Percentiles rank a stretch among this genome's conserved stretches.
Conservation (phyloP, 352 stramenopile genomes). For the Pythium diclinum region DNA sequence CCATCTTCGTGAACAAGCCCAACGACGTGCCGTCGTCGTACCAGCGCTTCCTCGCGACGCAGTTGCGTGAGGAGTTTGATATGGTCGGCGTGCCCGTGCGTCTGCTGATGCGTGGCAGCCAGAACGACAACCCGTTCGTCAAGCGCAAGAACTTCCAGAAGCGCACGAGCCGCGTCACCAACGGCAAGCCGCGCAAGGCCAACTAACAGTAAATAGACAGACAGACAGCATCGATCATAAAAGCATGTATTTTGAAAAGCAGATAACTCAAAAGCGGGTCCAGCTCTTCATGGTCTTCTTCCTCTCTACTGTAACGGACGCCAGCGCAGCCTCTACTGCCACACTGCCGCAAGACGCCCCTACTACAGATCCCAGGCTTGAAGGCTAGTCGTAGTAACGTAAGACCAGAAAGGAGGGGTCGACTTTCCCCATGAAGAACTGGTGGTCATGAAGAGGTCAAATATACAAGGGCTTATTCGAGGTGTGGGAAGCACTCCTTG, state of each 20-base stretch:
- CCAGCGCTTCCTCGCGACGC: constrained; percentile 68
- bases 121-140: constrained; percentile 74
- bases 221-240: not conserved
- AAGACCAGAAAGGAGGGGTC: not conserved
- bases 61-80: constrained; percentile 81
- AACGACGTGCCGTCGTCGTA: constrained; percentile 73
- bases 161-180: constrained; percentile 56
- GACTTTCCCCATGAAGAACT: not conserved
- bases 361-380: too few relatives aligned
- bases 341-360: too few relatives aligned
- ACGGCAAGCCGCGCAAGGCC: constrained; percentile 53
- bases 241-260: not conserved
- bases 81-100: constrained; percentile 80
- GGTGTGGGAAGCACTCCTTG: constrained; percentile 65
- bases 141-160: constrained; percentile 84
- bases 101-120: constrained; percentile 72
- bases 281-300: too few relatives aligned
- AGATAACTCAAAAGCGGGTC: not conserved
- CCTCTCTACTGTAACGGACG: too few relatives aligned
- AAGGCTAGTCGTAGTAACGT: not conserved
- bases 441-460: not conserved
- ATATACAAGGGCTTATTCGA: constrained; percentile 21
- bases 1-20: constrained; percentile 79
- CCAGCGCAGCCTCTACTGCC: too few relatives aligned
- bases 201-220: not conserved